Percentiles rank a stretch among this genome's conserved stretches.
Evolutionary conservation across 2,329 filamentous ascomycete genomes (phyloP).

Genomic region (Pseudocercospora fuligena): DNA sequence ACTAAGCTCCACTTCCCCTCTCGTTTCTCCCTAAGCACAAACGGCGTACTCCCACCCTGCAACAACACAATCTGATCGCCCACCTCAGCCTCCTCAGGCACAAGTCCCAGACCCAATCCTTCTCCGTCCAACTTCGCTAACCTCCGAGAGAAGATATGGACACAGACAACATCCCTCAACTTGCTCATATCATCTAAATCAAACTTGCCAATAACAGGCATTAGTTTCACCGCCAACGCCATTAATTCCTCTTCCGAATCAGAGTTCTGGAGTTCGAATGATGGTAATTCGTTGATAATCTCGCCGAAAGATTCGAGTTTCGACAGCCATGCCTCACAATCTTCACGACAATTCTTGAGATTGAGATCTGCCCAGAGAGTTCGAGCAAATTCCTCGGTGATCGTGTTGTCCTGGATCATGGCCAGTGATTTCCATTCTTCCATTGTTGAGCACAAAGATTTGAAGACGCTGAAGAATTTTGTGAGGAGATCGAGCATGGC

Average conservation of each 20-base stretch:
- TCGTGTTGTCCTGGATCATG: background rate
- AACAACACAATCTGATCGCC: background rate
- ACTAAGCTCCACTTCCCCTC: background rate
- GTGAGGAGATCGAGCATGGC: background rate
- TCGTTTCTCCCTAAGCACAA: background rate
- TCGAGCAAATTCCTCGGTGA: background rate
- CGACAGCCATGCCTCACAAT: background rate
- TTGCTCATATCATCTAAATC: constrained; percentile 8
- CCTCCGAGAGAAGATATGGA: constrained; percentile 12
- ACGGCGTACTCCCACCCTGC: constrained; percentile 7
- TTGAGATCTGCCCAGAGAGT: constrained; percentile 5
- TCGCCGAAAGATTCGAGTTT: background rate
- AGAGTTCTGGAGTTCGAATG: background rate
- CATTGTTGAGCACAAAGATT: background rate
- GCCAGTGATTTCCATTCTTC: background rate
- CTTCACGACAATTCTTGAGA: background rate
- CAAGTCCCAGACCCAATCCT: background rate
- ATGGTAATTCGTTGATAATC: background rate
- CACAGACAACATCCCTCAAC: background rate
- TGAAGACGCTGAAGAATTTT: background rate
- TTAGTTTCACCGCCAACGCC: background rate
- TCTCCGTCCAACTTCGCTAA: constrained; percentile 3
- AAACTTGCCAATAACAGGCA: background rate
- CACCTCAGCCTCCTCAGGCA: background rate
- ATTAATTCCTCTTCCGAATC: background rate